Evolutionary conservation across 208 protist species (phyloP).

Genomic region (Leishmania arabica): DNA sequence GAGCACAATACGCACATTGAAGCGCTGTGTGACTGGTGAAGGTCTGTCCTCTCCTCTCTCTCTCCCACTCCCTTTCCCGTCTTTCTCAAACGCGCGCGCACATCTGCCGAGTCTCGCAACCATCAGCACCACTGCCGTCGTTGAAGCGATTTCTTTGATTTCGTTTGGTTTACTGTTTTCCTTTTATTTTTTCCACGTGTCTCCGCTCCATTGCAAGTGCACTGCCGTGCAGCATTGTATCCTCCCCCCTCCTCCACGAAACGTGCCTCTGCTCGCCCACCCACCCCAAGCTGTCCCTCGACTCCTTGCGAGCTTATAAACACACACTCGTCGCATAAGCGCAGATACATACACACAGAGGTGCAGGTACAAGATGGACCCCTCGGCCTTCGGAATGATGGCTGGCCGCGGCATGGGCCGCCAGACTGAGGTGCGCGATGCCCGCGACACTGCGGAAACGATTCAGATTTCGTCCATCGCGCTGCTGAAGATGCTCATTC

Average conservation of each 20-base stretch:
- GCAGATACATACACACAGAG: neutral
- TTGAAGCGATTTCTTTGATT: neutral
- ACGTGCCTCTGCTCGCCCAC: neutral
- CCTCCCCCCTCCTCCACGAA: neutral
- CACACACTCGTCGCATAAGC: neutral
- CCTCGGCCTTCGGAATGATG: slow-evolving; percentile 28
- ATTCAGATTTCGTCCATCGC: slow-evolving; percentile 99
- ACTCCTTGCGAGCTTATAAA: neutral
- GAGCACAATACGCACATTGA: neutral
- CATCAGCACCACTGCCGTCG: neutral
- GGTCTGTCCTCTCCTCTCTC: neutral
- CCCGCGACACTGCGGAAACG: slow-evolving; percentile 98
- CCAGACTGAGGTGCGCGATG: slow-evolving; percentile 46
- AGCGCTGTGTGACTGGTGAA: neutral
- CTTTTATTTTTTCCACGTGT: neutral
- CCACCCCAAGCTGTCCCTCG: neutral
- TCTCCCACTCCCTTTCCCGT: neutral
- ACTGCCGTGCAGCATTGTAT: neutral
- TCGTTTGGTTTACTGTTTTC: neutral
- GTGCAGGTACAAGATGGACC: slow-evolving; percentile 13
- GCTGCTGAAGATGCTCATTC: slow-evolving; percentile 99
- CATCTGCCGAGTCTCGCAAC: neutral
- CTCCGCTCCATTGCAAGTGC: neutral
- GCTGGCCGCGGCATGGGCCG: slow-evolving; percentile 26
- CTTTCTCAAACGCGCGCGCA: neutral